Evolutionary conservation across 352 stramenopile genomes (phyloP).

Genomic region (Hyaloperonospora brassicae): DNA sequence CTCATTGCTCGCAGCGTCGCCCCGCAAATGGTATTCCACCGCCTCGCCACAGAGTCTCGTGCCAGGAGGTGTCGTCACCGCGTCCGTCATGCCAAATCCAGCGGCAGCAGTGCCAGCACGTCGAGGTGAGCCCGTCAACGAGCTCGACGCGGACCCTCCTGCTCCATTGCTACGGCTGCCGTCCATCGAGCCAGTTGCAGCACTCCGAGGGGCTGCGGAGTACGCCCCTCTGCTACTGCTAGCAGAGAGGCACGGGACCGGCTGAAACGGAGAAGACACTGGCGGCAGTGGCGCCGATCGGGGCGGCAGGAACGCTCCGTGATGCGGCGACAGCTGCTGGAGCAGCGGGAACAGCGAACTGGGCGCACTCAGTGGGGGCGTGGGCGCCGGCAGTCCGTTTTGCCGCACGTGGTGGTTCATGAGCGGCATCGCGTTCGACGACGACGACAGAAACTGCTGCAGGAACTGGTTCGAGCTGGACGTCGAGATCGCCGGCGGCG

Average conservation of each 20-base stretch:
- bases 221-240: conserved; percentile 26
- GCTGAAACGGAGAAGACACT: conserved; percentile 33
- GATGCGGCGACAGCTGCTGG: conserved; percentile 20
- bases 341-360: conserved; percentile 24
- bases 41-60: conserved; percentile 39
- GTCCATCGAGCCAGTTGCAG: conserved; percentile 30
- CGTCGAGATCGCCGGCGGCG: conserved; percentile 5
- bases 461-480: conserved; percentile 42
- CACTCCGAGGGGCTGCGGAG: conserved; percentile 30
- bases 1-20: conserved; percentile 29
- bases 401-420: conserved; percentile 25
- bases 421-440: conserved; percentile 24
- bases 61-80: conserved; percentile 30
- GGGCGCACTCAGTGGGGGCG: conserved; percentile 29
- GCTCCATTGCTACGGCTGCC: conserved; percentile 32
- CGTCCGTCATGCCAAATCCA: conserved; percentile 18
- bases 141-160: conserved; percentile 32
- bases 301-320: conserved; percentile 24
- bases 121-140: conserved; percentile 35
- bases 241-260: conserved; percentile 29
- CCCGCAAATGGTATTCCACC: conserved; percentile 44
- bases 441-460: conserved; percentile 45
- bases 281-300: conserved; percentile 19
- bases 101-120: conserved; percentile 19
- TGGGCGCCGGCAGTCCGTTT: conserved; percentile 14